Conservation (phyloP, 2,329 filamentous ascomycete genomes). For the Aspergillus chevalieri region DNA sequence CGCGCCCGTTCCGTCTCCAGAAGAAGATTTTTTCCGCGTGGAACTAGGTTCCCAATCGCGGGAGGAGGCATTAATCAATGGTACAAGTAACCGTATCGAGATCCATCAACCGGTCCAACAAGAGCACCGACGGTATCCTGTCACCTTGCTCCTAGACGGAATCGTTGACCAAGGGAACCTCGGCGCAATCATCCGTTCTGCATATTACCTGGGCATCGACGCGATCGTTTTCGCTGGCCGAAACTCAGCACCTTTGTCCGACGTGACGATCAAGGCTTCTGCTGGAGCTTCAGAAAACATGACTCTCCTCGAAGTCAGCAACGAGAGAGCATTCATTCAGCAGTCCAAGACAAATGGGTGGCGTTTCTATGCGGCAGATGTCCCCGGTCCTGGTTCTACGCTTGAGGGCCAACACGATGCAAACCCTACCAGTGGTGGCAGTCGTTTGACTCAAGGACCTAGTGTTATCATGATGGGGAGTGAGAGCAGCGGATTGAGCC, state of each 20-base stretch:
- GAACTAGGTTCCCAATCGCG: conserved; percentile 60
- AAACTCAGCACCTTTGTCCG: conserved; percentile 66
- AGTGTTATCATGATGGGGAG: conserved; percentile 77
- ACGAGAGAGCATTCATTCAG: conserved; percentile 64
- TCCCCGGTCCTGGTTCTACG: conserved; percentile 27
- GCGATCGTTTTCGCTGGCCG: conserved; percentile 71
- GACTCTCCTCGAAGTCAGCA: conserved; percentile 62
- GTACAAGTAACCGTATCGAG: conserved; percentile 49
- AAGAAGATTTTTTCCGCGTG: conserved; percentile 52
- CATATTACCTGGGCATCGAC: conserved; percentile 83
- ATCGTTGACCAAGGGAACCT: conserved; percentile 79
- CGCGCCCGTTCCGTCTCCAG: conserved; percentile 41
- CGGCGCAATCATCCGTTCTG: conserved; percentile 80
- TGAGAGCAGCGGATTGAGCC: conserved; percentile 69
- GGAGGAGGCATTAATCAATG: conserved; percentile 71
- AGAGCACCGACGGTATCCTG: conserved; percentile 27
- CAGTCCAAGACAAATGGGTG: conserved; percentile 66
- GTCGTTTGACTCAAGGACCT: conserved; percentile 50
- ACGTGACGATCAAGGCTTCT: conserved; percentile 78
- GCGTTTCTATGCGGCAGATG: conserved; percentile 72
- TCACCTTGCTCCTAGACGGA: conserved; percentile 40
- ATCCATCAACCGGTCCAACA: conserved; percentile 17
- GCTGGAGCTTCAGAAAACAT: conserved; percentile 80
- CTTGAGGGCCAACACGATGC: conserved; percentile 13
- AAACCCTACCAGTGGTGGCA: conserved; percentile 37